A percentile compares a stretch with the other conserved stretches of the same genome.
Evolutionary conservation across 306 rosid genomes (phyloP).

Genomic region (Argentina anserina): DNA sequence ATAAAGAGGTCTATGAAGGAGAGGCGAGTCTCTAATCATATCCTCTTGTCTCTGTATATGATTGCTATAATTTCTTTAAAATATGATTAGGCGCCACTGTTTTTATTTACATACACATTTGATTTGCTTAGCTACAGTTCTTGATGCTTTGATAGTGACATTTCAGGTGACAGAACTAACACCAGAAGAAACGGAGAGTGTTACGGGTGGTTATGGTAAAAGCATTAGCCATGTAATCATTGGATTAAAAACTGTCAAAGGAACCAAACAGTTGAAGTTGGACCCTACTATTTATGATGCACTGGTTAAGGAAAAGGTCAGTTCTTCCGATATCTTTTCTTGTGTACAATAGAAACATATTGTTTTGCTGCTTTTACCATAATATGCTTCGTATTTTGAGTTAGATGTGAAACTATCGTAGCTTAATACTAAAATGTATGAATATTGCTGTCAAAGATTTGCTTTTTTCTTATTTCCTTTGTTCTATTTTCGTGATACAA

Average conservation of each 20-base stretch:
- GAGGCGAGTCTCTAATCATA: conserved; percentile 55
- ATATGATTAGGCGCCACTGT: neutral
- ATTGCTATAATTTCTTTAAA: neutral
- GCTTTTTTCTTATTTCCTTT: neutral
- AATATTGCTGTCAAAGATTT: neutral
- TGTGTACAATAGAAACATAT: too few relatives aligned
- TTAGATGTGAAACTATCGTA: neutral
- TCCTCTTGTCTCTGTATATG: neutral
- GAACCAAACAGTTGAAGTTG: conserved; percentile 93
- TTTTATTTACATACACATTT: conserved; percentile 4
- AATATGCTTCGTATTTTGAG: neutral
- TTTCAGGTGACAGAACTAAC: conserved; percentile 86
- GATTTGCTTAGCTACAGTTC: conserved; percentile 13
- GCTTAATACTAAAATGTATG: neutral
- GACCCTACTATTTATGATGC: conserved; percentile 98
- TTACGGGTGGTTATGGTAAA: conserved; percentile 94
- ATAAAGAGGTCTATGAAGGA: conserved; percentile 95
- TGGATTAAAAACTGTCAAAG: conserved; percentile 92
- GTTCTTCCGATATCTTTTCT: conserved; percentile 2
- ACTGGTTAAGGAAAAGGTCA: conserved; percentile 85
- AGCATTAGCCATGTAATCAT: conserved; percentile 95
- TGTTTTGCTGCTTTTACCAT: neutral
- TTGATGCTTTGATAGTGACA: conserved; percentile 22
- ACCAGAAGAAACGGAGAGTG: conserved; percentile 91
- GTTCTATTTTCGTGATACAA: conserved; percentile 4